Base-by-base conservation (phyloP, 768 basidiomycete species). In the Leccinellum albellum region DNA sequence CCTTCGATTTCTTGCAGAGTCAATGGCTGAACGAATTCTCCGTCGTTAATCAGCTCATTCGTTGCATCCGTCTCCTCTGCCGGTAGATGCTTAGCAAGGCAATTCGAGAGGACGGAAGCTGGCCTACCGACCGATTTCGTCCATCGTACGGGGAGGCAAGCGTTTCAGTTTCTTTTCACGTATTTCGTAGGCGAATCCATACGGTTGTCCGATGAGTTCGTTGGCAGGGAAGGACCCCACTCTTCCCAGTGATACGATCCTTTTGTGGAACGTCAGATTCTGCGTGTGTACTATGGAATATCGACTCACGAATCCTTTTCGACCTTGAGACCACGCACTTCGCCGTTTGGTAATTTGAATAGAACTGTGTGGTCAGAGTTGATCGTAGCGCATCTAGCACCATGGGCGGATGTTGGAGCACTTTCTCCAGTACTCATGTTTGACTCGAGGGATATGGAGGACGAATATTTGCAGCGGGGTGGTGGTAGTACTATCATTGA, bases 51-150 rank as follows among this genome's bases (percentile, higher is more conserved):
- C 4, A 94, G 80, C 66, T 99, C 94, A 65, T 99, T 99, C 4
- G 94, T 99, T 2, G 95, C 96, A 51, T 90, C 89, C 13, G 95
- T 98, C 66, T 98, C 96, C 85, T 95, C 96, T 96, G 64, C 10
- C 35, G 35, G 17, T 10, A 9, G 15, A 51, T 29, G 17, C 17
- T 70, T 10, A 58, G 37, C 21, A 26, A 28, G 50, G 53, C 10
- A 8, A 53, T 28, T 50, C 50, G 7, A 50, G 13, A 37, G 40
- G 6, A 58, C 14, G 51, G 54, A 53, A 14, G 55, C 20, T 29
- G 26, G 57, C 35, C 53, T 55, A 63, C 64, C 49, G 72, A 92
- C 94, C 92, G 64, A 94, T 80, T 74, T 95, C 93, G 66, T 88
- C 82, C 66, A 91, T 72, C 10, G 81, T 82, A 51, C 76, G 80